Evolutionary conservation across 2,329 filamentous ascomycete species (phyloP).

Genomic region (Ophiostoma sp.): DNA sequence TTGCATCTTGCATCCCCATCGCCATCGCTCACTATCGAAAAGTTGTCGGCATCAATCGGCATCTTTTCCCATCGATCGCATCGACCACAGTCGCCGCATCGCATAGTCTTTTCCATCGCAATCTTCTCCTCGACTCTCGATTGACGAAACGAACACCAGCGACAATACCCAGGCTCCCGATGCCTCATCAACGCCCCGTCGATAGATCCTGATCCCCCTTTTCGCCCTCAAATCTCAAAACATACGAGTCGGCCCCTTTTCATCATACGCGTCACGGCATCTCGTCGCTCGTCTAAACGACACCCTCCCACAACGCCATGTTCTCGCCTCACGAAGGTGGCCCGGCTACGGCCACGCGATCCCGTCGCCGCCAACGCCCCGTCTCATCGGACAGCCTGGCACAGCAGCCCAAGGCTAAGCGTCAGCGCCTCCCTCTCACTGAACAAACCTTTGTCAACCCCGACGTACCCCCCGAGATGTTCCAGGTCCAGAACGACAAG

Average conservation of each 20-base stretch:
- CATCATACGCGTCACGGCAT: neutral
- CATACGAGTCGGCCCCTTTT: neutral
- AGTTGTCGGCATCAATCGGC: neutral
- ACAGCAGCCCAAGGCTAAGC: slow-evolving; percentile 59
- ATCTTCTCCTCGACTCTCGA: neutral
- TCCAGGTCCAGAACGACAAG: slow-evolving; percentile 53
- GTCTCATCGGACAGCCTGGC: slow-evolving; percentile 49
- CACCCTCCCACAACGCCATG: slow-evolving; percentile 41
- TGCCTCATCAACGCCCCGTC: slow-evolving; percentile 17
- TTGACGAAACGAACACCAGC: neutral
- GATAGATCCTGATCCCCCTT: slow-evolving; percentile 9
- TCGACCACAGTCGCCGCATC: neutral
- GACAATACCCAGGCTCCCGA: slow-evolving; percentile 10
- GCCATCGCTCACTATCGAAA: neutral
- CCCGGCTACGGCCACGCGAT: slow-evolving; percentile 53
- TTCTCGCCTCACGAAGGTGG: slow-evolving; percentile 52
- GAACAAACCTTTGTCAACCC: slow-evolving; percentile 54
- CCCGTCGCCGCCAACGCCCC: slow-evolving; percentile 58
- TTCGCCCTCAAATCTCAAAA: too few species aligned
- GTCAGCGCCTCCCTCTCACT: slow-evolving; percentile 53
- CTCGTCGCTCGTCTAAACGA: neutral
- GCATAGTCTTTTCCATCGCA: neutral
- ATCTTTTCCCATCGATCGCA: slow-evolving; percentile 1
- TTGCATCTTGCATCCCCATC: slow-evolving; percentile 14
- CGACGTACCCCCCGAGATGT: slow-evolving; percentile 48